Evolutionary conservation across 2,329 filamentous ascomycete species (phyloP), one percentile per base, ranked within the genome.

Genomic region (Talaromyces atroroseus): DNA sequence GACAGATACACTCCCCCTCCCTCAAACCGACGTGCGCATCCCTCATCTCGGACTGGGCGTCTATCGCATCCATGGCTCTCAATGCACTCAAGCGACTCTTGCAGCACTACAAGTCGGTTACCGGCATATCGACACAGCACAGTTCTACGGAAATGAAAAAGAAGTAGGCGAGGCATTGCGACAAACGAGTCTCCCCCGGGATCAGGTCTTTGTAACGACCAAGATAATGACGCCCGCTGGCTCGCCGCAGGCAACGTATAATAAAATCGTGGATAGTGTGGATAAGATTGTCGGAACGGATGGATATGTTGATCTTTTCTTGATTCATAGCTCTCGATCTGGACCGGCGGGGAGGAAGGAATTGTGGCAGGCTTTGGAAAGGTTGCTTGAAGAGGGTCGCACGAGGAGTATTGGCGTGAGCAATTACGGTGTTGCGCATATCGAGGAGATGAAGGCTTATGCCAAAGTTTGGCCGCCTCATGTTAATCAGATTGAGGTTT

Each of bases 41-140:
- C 87, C 88, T 23, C 78, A 78, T 26, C 78, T 90, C 10, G 87
- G 87, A 12, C 89, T 90, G 64, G 87, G 87, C 50, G 85, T 89
- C 58, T 90, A 87, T 72, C 80, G 79, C 58, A 83, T 84, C 5
- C 76, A 77, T 2, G 67, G 75, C 38, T 66, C 78, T 44, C 74
- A 77, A 59, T 88, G 84, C 68, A 74, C 79, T 10, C 67, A 77
- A 34, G 85, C 86, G 1, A 84, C 81, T 61, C 72, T 82, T 3
- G 75, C 76, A 46, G 87, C 85, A 0, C 63, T 81, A 24, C 68
- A 78, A 56, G 66, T 69, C 0, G 80, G 80, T 16, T 82, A 81
- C 67, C 69, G 78, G 18, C 79, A 82, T 65, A 80, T 83, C 58
- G 80, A 81, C 62, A 79, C 78, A 0, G 88, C 87, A 0, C 83